Conservation (phyloP, 345 rosid genomes). For the Murraya paniculata region DNA sequence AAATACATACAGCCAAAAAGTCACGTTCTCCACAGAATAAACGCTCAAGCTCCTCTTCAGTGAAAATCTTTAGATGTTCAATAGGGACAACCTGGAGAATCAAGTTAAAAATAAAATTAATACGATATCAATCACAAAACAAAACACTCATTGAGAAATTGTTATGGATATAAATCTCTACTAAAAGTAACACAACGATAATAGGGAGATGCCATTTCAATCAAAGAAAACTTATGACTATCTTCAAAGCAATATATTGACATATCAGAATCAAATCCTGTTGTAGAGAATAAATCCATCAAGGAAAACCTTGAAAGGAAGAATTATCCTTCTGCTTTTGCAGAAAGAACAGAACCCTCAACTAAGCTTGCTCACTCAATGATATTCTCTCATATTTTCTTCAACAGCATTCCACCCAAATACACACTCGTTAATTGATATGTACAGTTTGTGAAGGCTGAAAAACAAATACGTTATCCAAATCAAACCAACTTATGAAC, state of each 20-base stretch:
- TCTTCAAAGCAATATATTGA: neutral
- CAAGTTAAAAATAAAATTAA: constrained; percentile 6
- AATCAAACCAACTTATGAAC: neutral
- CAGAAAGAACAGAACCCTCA: neutral
- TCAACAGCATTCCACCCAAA: neutral
- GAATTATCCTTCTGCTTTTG: neutral
- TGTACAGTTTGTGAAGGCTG: neutral
- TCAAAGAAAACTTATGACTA: neutral
- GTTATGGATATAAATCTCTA: neutral
- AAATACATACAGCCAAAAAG: constrained; percentile 56
- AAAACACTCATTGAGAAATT: neutral
- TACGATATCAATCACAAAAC: neutral
- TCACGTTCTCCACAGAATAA: constrained; percentile 85
- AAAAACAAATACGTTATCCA: neutral
- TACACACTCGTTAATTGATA: neutral
- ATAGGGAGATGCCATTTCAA: neutral
- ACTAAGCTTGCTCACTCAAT: neutral
- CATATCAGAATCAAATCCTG: neutral
- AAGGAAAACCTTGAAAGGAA: neutral
- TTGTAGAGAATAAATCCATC: neutral
- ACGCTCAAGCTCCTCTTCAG: constrained; percentile 79
- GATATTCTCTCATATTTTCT: neutral
- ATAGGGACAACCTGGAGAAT: constrained; percentile 71
- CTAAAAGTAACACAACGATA: neutral
- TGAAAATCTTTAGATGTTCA: constrained; percentile 66